Conservation (phyloP, 2,329 filamentous ascomycete genomes). For the Hypomyces rosellus region DNA sequence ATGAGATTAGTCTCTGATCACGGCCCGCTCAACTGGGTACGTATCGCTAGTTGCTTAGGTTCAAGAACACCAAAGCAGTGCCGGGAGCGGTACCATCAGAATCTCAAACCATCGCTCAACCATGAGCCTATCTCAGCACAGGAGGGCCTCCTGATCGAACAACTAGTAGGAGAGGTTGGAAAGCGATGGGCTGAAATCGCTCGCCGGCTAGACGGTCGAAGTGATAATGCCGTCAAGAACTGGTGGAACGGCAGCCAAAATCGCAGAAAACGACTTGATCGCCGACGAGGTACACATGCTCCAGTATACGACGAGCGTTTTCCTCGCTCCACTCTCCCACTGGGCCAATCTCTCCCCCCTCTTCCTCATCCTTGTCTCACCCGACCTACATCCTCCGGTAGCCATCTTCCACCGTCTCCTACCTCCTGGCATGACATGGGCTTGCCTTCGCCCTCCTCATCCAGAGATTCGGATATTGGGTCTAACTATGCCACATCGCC, state of each 20-base stretch:
- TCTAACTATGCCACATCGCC: conserved; percentile 59
- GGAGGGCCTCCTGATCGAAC: conserved; percentile 68
- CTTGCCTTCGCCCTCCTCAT: conserved; percentile 32
- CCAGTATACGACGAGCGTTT: background rate
- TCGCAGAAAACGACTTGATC: conserved; percentile 53
- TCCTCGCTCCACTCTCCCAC: conserved; percentile 24
- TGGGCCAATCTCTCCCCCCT: conserved; percentile 12
- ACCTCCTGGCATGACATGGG: conserved; percentile 26
- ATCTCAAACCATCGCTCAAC: conserved; percentile 71
- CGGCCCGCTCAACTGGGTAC: conserved; percentile 83
- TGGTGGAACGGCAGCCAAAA: conserved; percentile 86
- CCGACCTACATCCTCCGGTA: background rate
- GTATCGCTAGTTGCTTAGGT: conserved; percentile 68
- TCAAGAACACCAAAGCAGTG: conserved; percentile 90
- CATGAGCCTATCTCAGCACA: conserved; percentile 66
- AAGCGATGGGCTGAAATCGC: conserved; percentile 94
- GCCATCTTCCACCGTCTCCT: conserved; percentile 12
- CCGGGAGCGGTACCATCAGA: conserved; percentile 88
- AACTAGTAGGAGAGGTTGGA: conserved; percentile 69
- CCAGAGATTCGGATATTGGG: conserved; percentile 60
- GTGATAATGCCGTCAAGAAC: conserved; percentile 95
- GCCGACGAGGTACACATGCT: conserved; percentile 17
- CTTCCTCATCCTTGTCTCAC: conserved; percentile 10
- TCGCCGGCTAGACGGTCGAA: conserved; percentile 71
- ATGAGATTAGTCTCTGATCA: conserved; percentile 64